phyloP scores from a whole-genome alignment of 768 basidiomycete species.

The Boletus fagicola region DNA sequence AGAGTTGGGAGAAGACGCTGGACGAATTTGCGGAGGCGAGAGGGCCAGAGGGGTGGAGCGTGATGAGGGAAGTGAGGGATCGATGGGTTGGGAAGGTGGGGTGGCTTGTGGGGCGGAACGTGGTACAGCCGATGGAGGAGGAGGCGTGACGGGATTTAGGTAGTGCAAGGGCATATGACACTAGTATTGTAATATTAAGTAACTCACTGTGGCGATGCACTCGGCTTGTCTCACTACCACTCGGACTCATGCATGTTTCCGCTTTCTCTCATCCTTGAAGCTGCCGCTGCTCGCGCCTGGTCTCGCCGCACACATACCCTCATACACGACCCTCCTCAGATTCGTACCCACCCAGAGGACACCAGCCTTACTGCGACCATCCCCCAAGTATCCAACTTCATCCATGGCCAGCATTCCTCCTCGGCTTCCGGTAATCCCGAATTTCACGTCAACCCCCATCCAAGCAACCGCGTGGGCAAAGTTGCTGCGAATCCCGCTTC shows the following conservation, averaged over 20 bases:
- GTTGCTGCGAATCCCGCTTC: neutral
- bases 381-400: neutral
- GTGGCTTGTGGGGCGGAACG: slow-evolving; percentile 63
- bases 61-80: slow-evolving; percentile 51
- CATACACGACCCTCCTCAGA: neutral
- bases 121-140: slow-evolving; percentile 33
- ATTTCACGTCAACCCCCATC: neutral
- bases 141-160: neutral
- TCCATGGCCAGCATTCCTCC: neutral
- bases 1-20: slow-evolving; percentile 65
- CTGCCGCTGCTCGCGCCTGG: slow-evolving; percentile 50
- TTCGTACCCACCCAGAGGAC: no score
- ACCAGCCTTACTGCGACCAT: no score
- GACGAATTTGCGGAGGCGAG: slow-evolving; percentile 63
- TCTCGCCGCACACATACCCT: slow-evolving; percentile 22
- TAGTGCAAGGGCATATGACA: neutral
- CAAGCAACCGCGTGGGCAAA: neutral
- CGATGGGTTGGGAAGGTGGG: slow-evolving; percentile 73
- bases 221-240: neutral
- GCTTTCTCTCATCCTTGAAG: slow-evolving; percentile 32
- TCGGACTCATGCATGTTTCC: slow-evolving; percentile 38
- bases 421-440: neutral
- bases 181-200: neutral
- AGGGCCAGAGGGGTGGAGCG: slow-evolving; percentile 38
- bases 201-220: slow-evolving; percentile 11